Base-by-base conservation (phyloP, 371 early-diverging fungal genomes). In the Mucor irregularis region DNA sequence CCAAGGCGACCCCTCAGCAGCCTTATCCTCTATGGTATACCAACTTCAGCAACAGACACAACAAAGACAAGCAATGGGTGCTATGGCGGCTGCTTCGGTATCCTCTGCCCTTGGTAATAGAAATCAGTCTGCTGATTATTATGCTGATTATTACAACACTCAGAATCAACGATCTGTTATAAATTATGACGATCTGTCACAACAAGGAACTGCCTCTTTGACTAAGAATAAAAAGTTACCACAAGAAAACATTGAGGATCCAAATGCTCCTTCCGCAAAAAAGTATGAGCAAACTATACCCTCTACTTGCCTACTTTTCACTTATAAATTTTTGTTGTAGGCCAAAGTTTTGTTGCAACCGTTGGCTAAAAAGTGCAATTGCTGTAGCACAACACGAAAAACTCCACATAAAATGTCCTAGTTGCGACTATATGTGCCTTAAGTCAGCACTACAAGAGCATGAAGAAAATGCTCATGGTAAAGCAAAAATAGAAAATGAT, bases 341-440 rank as follows among this genome's bases (percentile, higher is more conserved):
- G 42, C 51, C 44, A n/a, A 58, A 55, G 11, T 45, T 50, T 26
- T 76, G 76, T 26, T 76, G 76, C 30, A 48, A 61, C 48, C 55
- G 65, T 19, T 56, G 48, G 53, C 61, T 70, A 26, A 64, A 64
- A 22, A 58, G 62, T 21, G 39, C 40, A n/a, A 50, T 46, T 17
- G 71, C 70, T 0, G 44, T 63, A 8, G 52, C 49, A 5, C 68
- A 73, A 28, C 78, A 78, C 43, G 53, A 60, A 28, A 57, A 54
- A n/a, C 44, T 66, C 14, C 78, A 78, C 43, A 50, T 68, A 2
- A 46, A 69, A 46, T 77, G 78, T 37, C 51, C 68, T 5, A 40
- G 34, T n/a, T 78, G 78, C 22, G 53, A 50, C 3, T 64, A 61
- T 48, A 37, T 50, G 35, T 74, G 63, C 6, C 26, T 71, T 19